Evolutionary conservation across 139 green algal genomes (phyloP).

Genomic region (Tetradesmus obliquus): DNA sequence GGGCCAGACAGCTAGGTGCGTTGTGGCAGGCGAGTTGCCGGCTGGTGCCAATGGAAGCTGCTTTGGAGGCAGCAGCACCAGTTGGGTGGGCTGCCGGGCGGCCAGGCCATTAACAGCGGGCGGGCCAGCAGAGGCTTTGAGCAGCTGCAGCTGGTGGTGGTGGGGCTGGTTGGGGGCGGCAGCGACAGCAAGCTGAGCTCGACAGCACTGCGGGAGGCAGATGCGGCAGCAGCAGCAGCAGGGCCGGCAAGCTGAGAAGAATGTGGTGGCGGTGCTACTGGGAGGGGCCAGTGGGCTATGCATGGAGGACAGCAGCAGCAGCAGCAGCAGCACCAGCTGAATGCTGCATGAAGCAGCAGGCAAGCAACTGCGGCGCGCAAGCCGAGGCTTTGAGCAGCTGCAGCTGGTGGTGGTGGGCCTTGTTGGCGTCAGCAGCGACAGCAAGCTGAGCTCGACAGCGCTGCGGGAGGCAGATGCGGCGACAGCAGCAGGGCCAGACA

Average conservation of each 20-base stretch:
- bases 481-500: neutral
- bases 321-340: too few relatives aligned
- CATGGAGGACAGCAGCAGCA: too few relatives aligned
- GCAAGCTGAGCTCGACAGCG: conserved; percentile 71
- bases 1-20: too few relatives aligned
- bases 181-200: conserved; percentile 80
- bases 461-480: conserved; percentile 58
- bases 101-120: conserved; percentile 75
- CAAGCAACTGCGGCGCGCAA: neutral
- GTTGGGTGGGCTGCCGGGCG: conserved; percentile 60
- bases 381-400: conserved; percentile 70
- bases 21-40: too few relatives aligned
- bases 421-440: conserved; percentile 45
- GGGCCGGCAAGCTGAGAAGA: too few relatives aligned
- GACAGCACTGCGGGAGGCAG: conserved; percentile 63
- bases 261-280: conserved; percentile 72
- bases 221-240: conserved; percentile 31
- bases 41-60: neutral
- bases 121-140: conserved; percentile 63
- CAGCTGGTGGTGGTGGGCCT: conserved; percentile 80
- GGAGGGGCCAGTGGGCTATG: too few relatives aligned
- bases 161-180: conserved; percentile 67
- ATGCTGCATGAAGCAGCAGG: neutral
- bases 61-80: too few relatives aligned
- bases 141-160: conserved; percentile 76